A percentile compares a stretch with the other conserved stretches of the same genome.
These are phyloP conservation scores for Cercospora zeae-maydis DNA, from an alignment of 2,329 filamentous ascomycete species.

Conservation along the genomic window DNA sequence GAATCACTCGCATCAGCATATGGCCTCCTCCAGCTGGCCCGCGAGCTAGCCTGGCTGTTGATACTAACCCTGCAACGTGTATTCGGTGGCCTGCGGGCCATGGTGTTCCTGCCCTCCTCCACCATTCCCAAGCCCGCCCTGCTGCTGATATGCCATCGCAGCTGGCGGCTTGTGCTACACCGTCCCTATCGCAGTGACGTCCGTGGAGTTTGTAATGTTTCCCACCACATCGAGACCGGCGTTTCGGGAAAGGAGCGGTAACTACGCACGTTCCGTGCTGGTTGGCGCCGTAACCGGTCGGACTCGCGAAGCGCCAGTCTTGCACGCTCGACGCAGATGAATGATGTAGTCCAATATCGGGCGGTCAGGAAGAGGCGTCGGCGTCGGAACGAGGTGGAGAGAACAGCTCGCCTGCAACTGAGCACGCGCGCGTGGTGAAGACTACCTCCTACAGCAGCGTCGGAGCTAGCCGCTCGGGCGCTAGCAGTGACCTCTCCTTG, in stretches of 20 bases:
- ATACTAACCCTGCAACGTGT: constrained; percentile 64
- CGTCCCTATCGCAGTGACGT: constrained; percentile 8
- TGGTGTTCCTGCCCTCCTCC: constrained; percentile 49
- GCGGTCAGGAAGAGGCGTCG: neutral
- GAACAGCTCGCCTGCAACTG: neutral
- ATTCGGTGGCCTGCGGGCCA: constrained; percentile 62
- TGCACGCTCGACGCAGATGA: neutral
- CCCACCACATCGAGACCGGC: constrained; percentile 12
- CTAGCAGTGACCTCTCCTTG: neutral
- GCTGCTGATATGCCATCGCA: constrained; percentile 67
- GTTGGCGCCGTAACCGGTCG: neutral
- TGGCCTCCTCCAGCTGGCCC: neutral
- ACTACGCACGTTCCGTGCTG: neutral
- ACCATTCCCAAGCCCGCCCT: constrained; percentile 59
- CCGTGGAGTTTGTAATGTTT: neutral
- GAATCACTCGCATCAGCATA: constrained; percentile 26
- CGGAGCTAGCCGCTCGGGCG: neutral
- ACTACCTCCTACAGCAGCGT: neutral
- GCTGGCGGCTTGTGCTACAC: constrained; percentile 10
- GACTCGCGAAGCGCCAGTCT: neutral
- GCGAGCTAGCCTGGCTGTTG: constrained; percentile 24
- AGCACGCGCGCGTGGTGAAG: neutral
- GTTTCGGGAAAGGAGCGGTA: constrained; percentile 14
- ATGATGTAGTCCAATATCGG: neutral
- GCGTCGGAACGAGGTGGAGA: neutral